These are phyloP conservation scores for Kokia cookei DNA, from an alignment of 441 rosid genomes.

Conservation along the genomic window DNA sequence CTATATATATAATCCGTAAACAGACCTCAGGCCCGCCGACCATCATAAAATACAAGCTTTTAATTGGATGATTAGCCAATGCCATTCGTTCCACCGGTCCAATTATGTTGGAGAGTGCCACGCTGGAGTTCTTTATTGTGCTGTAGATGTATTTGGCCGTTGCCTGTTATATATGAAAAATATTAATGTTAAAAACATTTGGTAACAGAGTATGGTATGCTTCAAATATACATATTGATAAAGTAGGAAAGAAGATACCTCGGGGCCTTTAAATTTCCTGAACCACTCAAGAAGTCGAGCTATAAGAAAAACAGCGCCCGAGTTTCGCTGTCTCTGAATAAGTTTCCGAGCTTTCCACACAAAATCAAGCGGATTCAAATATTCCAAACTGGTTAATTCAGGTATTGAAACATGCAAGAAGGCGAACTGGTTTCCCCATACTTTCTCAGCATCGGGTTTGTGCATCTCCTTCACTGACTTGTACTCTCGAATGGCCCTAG, in stretches of 20 bases:
- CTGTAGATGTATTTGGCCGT: constrained; percentile 20
- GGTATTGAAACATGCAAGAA: constrained; percentile 37
- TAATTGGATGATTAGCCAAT: constrained; percentile 32
- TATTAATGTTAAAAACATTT: background rate
- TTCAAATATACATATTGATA: background rate
- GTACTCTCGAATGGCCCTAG: constrained; percentile 29
- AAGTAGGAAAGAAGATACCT: constrained; percentile 16
- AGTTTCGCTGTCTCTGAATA: constrained; percentile 27
- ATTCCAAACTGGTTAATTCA: background rate
- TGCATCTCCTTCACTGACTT: constrained; percentile 42
- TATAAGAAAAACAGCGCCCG: constrained; percentile 22
- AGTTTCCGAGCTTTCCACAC: constrained; percentile 20
- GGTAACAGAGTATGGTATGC: background rate
- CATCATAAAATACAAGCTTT: constrained; percentile 34
- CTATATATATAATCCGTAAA: background rate
- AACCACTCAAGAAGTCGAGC: constrained; percentile 21
- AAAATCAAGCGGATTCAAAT: constrained; percentile 31
- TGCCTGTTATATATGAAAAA: constrained; percentile 14
- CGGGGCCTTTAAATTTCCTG: constrained; percentile 30
- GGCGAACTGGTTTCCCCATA: constrained; percentile 44
- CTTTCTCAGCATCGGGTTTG: constrained; percentile 17
- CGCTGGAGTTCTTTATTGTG: constrained; percentile 31
- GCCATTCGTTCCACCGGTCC: constrained; percentile 43
- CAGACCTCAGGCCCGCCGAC: constrained; percentile 36
- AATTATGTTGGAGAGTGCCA: constrained; percentile 30